These are phyloP conservation scores for Aspergillus terreus DNA, from an alignment of 2,329 filamentous ascomycete genomes.

Conservation along the genomic window DNA sequence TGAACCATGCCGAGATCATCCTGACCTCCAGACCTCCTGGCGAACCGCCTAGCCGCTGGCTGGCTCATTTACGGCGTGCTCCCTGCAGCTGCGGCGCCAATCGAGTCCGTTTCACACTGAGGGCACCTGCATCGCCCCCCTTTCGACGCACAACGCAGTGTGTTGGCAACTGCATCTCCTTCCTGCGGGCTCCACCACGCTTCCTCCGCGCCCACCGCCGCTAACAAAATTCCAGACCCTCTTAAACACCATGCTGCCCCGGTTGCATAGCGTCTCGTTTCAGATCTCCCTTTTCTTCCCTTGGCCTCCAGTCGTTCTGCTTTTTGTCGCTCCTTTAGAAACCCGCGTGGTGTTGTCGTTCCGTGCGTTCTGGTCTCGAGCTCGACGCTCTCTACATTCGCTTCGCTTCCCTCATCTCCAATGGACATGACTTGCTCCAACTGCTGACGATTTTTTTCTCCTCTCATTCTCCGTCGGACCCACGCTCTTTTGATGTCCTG, in stretches of 20 bases:
- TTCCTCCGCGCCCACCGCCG: conserved; percentile 22
- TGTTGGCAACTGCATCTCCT: conserved; percentile 1
- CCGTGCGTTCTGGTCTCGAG: conserved; percentile 23
- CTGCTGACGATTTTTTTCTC: conserved; percentile 12
- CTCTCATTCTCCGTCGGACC: conserved; percentile 10
- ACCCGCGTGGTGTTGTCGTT: conserved; percentile 12
- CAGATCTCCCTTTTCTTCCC: conserved; percentile 19
- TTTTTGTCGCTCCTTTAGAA: conserved; percentile 32
- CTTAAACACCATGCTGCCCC: conserved; percentile 11
- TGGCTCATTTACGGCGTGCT: background rate
- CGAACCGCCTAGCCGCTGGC: background rate
- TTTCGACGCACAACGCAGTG: conserved; percentile 3
- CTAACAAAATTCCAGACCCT: conserved; percentile 24
- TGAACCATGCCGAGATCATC: conserved; percentile 5
- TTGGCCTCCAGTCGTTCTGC: conserved; percentile 25
- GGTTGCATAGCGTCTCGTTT: conserved; percentile 15
- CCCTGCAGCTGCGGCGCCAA: conserved; percentile 10
- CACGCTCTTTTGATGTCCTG: conserved; percentile 18
- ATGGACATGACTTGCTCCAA: conserved; percentile 15
- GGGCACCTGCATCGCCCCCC: conserved; percentile 22
- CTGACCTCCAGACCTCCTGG: conserved; percentile 2
- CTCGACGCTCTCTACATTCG: conserved; percentile 25
- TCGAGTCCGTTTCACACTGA: conserved; percentile 12
- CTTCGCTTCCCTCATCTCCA: conserved; percentile 9
- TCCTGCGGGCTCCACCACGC: background rate